These are phyloP conservation scores for Tylopilus felleus DNA, from an alignment of 768 basidiomycete genomes.

Conservation along the genomic window DNA sequence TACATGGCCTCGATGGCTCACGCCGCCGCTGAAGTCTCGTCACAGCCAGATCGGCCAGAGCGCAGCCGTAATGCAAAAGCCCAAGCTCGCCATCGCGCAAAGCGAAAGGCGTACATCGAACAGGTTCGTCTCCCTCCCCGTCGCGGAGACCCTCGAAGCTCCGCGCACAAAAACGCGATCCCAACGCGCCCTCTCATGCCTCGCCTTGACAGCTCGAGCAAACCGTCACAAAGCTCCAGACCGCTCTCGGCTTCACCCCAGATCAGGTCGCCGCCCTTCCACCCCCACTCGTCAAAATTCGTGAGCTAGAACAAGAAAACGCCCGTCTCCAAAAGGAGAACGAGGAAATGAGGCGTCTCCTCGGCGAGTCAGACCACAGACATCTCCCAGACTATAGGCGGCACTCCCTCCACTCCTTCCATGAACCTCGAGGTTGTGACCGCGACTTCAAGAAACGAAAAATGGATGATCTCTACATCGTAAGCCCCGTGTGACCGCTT, in stretches of 20 bases:
- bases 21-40: constrained; percentile 45
- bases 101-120: constrained; percentile 91
- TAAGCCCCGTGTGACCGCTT: constrained; percentile 16
- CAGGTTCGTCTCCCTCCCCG: constrained; percentile 48
- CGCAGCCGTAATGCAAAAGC: constrained; percentile 86
- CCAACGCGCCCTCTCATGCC: constrained; percentile 4
- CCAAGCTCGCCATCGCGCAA: constrained; percentile 86
- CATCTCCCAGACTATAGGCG: constrained; percentile 47
- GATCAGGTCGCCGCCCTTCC: constrained; percentile 75
- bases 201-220: constrained; percentile 60
- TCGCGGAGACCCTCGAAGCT: constrained; percentile 3
- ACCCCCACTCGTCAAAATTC: constrained; percentile 69
- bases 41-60: constrained; percentile 64
- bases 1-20: constrained; percentile 58
- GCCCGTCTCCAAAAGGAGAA: constrained; percentile 65
- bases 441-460: constrained; percentile 64
- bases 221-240: constrained; percentile 82
- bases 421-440: constrained; percentile 48
- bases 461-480: constrained; percentile 58
- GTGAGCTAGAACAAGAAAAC: constrained; percentile 83
- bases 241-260: constrained; percentile 64
- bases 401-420: constrained; percentile 43
- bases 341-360: constrained; percentile 67
- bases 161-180: constrained; percentile 6
- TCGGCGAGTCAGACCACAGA: constrained; percentile 44